phyloP scores from a whole-genome alignment of 176 grass and related monocot species.

The Raddia guianensis region DNA sequence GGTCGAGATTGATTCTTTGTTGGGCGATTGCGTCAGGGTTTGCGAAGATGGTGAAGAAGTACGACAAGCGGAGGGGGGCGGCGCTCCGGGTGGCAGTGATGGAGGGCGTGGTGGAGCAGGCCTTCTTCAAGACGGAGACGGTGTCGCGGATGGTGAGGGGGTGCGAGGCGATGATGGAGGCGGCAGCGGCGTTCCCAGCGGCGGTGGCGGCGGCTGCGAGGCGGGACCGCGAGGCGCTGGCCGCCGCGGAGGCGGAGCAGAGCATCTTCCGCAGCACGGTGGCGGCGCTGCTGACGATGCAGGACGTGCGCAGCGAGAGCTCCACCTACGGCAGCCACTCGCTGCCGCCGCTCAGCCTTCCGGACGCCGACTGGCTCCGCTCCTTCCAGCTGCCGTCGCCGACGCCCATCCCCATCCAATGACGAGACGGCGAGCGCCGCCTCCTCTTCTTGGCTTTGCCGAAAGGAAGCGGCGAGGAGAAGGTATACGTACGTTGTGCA shows the following conservation, averaged over 20 bases:
- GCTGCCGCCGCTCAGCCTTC: conserved; percentile 76
- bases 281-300: conserved; percentile 73
- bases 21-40: background rate
- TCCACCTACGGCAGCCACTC: conserved; percentile 81
- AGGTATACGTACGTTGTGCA: too few species aligned
- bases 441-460: background rate
- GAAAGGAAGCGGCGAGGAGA: too few species aligned
- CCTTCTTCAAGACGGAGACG: conserved; percentile 80
- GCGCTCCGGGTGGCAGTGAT: conserved; percentile 61
- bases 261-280: conserved; percentile 79
- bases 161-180: conserved; percentile 79
- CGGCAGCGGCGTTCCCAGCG: conserved; percentile 42
- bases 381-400: conserved; percentile 51
- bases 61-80: conserved; percentile 81
- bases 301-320: conserved; percentile 78
- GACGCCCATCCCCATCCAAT: conserved; percentile 56
- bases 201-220: conserved; percentile 35
- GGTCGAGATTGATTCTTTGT: background rate
- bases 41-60: conserved; percentile 93
- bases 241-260: conserved; percentile 64
- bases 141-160: conserved; percentile 71
- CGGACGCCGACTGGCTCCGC: conserved; percentile 64
- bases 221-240: conserved; percentile 44
- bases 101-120: conserved; percentile 58
- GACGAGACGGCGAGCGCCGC: background rate